Percentiles rank a stretch among this genome's conserved stretches.
Conservation (phyloP, 2,329 filamentous ascomycete species). For the Aspergillus aculeatus region DNA sequence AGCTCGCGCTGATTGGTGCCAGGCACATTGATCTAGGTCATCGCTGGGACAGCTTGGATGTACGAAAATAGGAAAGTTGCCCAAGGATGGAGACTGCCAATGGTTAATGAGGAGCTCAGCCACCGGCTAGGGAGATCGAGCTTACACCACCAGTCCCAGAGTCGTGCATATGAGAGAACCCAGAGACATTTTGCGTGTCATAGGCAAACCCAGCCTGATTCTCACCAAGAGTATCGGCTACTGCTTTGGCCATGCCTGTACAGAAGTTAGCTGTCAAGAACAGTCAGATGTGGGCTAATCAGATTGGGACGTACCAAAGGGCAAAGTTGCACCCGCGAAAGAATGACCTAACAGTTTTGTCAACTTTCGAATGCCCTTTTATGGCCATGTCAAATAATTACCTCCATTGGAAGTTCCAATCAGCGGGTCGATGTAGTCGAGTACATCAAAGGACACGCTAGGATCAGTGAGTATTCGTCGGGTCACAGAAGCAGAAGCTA, state of each 20-base stretch:
- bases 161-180: conserved; percentile 56
- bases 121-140: not conserved
- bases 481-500: not conserved
- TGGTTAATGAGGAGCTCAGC: not conserved
- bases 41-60: conserved; percentile 62
- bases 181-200: conserved; percentile 51
- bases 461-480: not conserved
- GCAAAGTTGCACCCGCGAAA: conserved; percentile 56
- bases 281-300: not conserved
- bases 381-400: conserved; percentile 9
- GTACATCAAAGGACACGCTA: conserved; percentile 28
- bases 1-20: conserved; percentile 54
- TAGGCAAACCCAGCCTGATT: conserved; percentile 59
- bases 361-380: not conserved
- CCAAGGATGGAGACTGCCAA: conserved; percentile 50
- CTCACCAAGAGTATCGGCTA: conserved; percentile 53
- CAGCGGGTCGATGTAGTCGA: conserved; percentile 51
- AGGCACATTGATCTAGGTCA: conserved; percentile 62
- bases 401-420: conserved; percentile 56
- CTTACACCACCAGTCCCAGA: conserved; percentile 51
- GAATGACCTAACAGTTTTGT: conserved; percentile 49
- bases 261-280: not conserved
- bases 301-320: conserved; percentile 44
- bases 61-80: conserved; percentile 72
- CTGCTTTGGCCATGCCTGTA: conserved; percentile 55